Evolutionary conservation across 768 basidiomycete genomes (phyloP).

Genomic region (Boletus barrowsii): DNA sequence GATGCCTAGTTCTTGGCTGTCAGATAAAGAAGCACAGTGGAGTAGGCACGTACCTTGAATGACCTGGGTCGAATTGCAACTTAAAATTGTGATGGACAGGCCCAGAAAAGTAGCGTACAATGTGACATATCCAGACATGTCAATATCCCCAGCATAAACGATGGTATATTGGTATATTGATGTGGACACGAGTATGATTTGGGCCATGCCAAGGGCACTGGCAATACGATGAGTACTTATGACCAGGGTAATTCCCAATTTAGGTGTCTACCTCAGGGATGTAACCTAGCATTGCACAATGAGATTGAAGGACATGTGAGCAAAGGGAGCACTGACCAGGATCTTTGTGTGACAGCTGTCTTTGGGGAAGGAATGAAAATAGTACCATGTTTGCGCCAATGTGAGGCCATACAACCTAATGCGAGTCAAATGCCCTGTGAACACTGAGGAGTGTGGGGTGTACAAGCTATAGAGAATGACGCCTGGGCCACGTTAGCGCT

Average conservation of each 20-base stretch:
- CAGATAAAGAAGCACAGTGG: neutral
- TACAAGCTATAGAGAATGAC: slow-evolving; percentile 33
- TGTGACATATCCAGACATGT: slow-evolving; percentile 28
- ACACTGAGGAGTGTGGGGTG: neutral
- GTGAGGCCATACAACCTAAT: slow-evolving; percentile 36
- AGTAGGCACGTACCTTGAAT: slow-evolving; percentile 20
- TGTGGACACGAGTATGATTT: slow-evolving; percentile 28
- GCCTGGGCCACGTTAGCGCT: slow-evolving; percentile 19
- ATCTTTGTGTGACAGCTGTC: slow-evolving; percentile 31
- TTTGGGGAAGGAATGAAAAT: slow-evolving; percentile 30
- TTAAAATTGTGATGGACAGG: neutral
- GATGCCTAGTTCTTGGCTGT: slow-evolving; percentile 24
- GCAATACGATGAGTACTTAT: slow-evolving; percentile 1
- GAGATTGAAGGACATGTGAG: neutral
- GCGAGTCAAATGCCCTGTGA: neutral
- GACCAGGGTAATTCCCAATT: neutral
- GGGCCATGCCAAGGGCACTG: slow-evolving; percentile 28
- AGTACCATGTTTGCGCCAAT: slow-evolving; percentile 33
- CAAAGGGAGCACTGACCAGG: slow-evolving; percentile 22
- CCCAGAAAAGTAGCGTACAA: slow-evolving; percentile 12
- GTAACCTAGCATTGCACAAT: slow-evolving; percentile 20
- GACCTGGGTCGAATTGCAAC: slow-evolving; percentile 7
- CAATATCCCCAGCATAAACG: slow-evolving; percentile 24
- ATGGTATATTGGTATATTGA: slow-evolving; percentile 34
- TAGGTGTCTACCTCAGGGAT: slow-evolving; percentile 21